phyloP scores from a whole-genome alignment of 495 filamentous ascomycete species.

The Annulohypoxylon moriforme region DNA sequence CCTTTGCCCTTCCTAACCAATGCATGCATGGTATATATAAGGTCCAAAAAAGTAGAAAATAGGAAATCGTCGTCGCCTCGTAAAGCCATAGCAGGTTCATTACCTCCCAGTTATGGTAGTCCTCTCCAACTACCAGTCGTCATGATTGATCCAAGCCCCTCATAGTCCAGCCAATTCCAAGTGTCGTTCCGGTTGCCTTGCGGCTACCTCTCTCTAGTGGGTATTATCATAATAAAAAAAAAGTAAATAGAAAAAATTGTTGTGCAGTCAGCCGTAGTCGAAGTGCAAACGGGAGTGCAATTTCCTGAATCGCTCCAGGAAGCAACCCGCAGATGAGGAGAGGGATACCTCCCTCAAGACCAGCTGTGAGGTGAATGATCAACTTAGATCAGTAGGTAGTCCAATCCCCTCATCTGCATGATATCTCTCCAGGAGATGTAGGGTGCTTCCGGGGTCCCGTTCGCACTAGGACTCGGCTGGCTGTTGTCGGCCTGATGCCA shows the following conservation, averaged over 20 bases:
- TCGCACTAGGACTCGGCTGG: conserved; percentile 54
- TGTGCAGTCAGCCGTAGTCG: conserved; percentile 25
- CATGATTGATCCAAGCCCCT: conserved; percentile 42
- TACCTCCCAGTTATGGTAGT: conserved; percentile 41
- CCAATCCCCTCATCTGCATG: conserved; percentile 92
- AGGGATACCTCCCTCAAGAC: conserved; percentile 47
- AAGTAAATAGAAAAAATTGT: conserved; percentile 27
- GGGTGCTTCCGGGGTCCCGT: conserved; percentile 56
- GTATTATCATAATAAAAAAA: conserved; percentile 33
- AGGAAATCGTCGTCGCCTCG: conserved; percentile 43
- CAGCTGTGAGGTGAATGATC: conserved; percentile 51
- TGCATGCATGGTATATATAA: conserved; percentile 52
- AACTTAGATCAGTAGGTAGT: conserved; percentile 85
- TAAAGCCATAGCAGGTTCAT: conserved; percentile 51
- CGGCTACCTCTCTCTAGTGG: conserved; percentile 51
- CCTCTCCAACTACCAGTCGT: conserved; percentile 20
- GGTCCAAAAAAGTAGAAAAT: conserved; percentile 28
- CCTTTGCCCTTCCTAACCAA: conserved; percentile 35
- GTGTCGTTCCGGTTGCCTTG: conserved; percentile 53
- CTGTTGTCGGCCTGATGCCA: conserved; percentile 77
- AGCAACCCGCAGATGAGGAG: conserved; percentile 49
- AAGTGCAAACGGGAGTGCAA: conserved; percentile 44
- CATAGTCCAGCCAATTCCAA: conserved; percentile 41
- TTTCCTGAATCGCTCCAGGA: conserved; percentile 48
- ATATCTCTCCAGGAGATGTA: conserved; percentile 94